Percentiles rank a stretch among this genome's conserved stretches.
These are phyloP conservation scores for Musa itinerans DNA, from an alignment of 176 grass and related monocot genomes.

Conservation along the genomic window DNA sequence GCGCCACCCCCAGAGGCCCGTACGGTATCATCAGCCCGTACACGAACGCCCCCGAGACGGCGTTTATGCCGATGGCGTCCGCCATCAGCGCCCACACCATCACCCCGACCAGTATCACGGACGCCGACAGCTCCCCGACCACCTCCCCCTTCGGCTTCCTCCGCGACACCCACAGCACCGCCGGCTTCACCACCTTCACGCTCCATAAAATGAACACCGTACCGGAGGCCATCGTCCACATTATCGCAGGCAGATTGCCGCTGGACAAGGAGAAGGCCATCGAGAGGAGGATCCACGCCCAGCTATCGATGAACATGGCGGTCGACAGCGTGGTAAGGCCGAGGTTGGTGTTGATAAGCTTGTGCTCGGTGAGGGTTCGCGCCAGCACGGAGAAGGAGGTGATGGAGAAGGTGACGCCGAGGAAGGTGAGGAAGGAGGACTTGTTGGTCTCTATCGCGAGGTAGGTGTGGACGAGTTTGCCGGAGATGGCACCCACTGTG, in stretches of 20 bases:
- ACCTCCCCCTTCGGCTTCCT: neutral
- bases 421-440: constrained; percentile 64
- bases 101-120: constrained; percentile 1
- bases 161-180: constrained; percentile 4
- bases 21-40: constrained; percentile 12
- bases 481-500: constrained; percentile 40
- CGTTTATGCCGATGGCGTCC: constrained; percentile 9
- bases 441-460: constrained; percentile 46
- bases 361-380: constrained; percentile 79
- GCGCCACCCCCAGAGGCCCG: neutral
- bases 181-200: neutral
- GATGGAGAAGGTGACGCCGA: constrained; percentile 61
- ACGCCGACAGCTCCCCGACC: neutral
- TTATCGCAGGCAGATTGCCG: neutral
- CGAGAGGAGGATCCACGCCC: constrained; percentile 60
- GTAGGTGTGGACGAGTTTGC: constrained; percentile 48
- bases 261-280: constrained; percentile 2
- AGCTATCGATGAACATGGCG: constrained; percentile 73
- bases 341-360: constrained; percentile 59
- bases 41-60: constrained; percentile 12
- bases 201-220: neutral
- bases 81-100: constrained; percentile 7
- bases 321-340: constrained; percentile 66
- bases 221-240: neutral
- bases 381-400: constrained; percentile 82